Conservation (phyloP, 1,284 basidiomycete species). For the Trichosporon sp. region DNA sequence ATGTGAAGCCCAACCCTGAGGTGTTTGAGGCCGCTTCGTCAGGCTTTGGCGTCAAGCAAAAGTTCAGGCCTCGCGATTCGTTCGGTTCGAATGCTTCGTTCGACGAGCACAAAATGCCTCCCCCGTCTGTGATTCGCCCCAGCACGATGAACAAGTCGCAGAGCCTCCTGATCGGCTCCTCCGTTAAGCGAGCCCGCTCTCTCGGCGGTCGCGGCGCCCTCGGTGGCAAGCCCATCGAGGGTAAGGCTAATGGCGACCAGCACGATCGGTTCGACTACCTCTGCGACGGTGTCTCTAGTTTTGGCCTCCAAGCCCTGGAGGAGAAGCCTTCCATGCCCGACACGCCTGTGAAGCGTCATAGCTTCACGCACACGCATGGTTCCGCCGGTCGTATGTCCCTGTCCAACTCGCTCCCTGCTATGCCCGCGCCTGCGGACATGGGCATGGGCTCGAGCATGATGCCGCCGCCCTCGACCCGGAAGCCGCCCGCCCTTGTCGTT, state of each 20-base stretch:
- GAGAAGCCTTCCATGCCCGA: slow-evolving; percentile 46
- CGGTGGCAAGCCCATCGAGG: slow-evolving; percentile 12
- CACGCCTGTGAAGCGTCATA: slow-evolving; percentile 49
- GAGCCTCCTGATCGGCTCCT: slow-evolving; percentile 3
- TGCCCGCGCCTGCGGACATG: background rate
- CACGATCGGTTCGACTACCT: slow-evolving; percentile 39
- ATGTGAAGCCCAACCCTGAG: slow-evolving; percentile 49
- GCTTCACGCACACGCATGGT: slow-evolving; percentile 29
- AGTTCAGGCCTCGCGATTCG: slow-evolving; percentile 49
- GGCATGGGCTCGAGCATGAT: background rate
- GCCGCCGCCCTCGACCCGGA: slow-evolving; percentile 19
- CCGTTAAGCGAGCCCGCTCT: slow-evolving; percentile 19
- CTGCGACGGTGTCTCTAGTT: slow-evolving; percentile 34
- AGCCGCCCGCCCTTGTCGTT: slow-evolving; percentile 30
- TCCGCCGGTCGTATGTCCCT: slow-evolving; percentile 13
- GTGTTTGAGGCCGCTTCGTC: slow-evolving; percentile 40
- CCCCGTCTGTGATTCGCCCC: slow-evolving; percentile 22
- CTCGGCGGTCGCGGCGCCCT: slow-evolving; percentile 15
- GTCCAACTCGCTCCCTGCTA: slow-evolving; percentile 17
- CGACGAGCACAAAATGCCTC: slow-evolving; percentile 18
- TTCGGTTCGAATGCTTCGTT: slow-evolving; percentile 39
- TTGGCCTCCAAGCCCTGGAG: slow-evolving; percentile 26
- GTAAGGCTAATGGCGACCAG: background rate
- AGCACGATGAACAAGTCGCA: slow-evolving; percentile 7
- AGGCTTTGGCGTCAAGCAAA: slow-evolving; percentile 36